Conservation (phyloP, 2,329 filamentous ascomycete genomes). For the Colletotrichum godetiae region DNA sequence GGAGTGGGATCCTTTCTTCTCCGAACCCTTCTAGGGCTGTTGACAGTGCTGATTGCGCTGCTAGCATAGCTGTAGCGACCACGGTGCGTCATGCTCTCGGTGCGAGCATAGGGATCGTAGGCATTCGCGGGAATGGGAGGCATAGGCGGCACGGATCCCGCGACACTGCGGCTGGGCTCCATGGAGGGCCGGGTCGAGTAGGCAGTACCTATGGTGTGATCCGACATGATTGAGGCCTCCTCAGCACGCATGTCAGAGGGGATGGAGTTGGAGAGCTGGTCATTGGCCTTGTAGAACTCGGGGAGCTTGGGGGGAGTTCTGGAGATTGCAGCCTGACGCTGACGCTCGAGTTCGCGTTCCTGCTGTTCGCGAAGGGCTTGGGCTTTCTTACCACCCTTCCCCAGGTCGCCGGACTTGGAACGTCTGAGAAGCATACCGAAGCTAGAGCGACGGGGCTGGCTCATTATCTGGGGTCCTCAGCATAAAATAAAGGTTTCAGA, state of each 20-base stretch:
- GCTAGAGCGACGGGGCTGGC: slow-evolving; percentile 54
- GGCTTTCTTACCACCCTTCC: slow-evolving; percentile 69
- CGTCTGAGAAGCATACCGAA: slow-evolving; percentile 73
- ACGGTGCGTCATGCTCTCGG: slow-evolving; percentile 96
- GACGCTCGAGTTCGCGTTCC: slow-evolving; percentile 57
- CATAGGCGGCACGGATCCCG: slow-evolving; percentile 56
- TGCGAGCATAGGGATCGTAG: slow-evolving; percentile 82
- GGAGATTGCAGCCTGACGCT: slow-evolving; percentile 58
- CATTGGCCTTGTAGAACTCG: slow-evolving; percentile 61
- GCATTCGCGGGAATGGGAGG: slow-evolving; percentile 68
- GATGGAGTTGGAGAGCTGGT: slow-evolving; percentile 58
- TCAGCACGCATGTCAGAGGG: slow-evolving; percentile 71
- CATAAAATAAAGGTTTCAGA: slow-evolving; percentile 34
- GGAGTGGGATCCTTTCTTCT: slow-evolving; percentile 97
- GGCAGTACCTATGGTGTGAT: slow-evolving; percentile 49
- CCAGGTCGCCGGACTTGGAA: slow-evolving; percentile 74
- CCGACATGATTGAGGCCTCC: slow-evolving; percentile 68
- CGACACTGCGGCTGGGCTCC: slow-evolving; percentile 58
- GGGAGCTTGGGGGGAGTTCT: slow-evolving; percentile 63
- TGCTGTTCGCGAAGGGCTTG: slow-evolving; percentile 61
- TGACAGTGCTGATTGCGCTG: slow-evolving; percentile 89
- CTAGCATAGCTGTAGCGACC: slow-evolving; percentile 97
- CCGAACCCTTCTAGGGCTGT: slow-evolving; percentile 90
- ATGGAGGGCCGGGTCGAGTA: slow-evolving; percentile 62
- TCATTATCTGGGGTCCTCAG: slow-evolving; percentile 43